Evolutionary conservation across 768 basidiomycete species (phyloP), one percentile per base, ranked within the genome.

Genomic region (Pisolithus albus): DNA sequence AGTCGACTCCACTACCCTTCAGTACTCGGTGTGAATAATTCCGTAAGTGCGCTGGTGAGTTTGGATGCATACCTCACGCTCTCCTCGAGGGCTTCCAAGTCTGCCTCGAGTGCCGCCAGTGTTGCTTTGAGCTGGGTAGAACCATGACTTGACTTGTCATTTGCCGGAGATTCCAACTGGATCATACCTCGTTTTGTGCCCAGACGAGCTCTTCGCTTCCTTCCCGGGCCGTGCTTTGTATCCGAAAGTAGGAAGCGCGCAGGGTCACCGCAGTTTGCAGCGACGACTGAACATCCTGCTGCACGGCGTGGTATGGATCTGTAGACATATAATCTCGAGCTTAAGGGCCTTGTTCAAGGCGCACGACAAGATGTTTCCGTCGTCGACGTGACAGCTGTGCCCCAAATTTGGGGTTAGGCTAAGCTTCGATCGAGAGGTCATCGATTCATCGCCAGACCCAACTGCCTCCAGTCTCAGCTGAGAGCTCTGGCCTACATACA

Each of bases 41-140:
- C 13, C 32, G 21, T 15, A n/a, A n/a, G 1, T 38, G 21, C 19
- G 34, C 34, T 32, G 30, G 16, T 24, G 46, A 23, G 24, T n/a
- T 37, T 21, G 50, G 32, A 46, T 1, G 64, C 79, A 56, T 66
- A 90, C 89, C 81, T 84, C 41, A 98, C 93, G 61, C 90, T 92
- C 62, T 92, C 91, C 46, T 96, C 93, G n/a, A 98, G 70, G 64
- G 92, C 92, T 54, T 92, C 90, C 21, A 95, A 64, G 70, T 97
- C 94, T 0, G 86, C 86, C 62, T 93, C 89, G 24, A 97, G 71
- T 2, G 84, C 71, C 1, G 81, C 77, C 8, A 98, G 76, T 1
- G 87, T 87, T 0, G 82, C 83, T 65, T 83, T 84, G 49, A 96
- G 71, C 86, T 91, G 64, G 4, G 15, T 7, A 5, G 37, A 47